Conservation (phyloP, 192 early-diverging fungal genomes). For the Spinellus fusiger region DNA sequence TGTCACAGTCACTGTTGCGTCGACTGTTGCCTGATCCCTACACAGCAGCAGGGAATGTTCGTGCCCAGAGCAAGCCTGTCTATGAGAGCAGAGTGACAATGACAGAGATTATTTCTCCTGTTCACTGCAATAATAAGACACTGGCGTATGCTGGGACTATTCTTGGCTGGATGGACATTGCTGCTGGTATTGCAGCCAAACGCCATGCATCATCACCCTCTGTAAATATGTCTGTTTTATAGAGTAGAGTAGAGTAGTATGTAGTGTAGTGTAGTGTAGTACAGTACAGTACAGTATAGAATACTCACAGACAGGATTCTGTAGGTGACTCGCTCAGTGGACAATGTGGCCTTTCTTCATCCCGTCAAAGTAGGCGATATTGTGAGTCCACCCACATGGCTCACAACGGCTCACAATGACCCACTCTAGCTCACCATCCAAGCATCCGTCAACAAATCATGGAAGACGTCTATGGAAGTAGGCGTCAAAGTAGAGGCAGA, state of each 20-base stretch:
- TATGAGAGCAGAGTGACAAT: slow-evolving; percentile 43
- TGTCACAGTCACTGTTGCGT: slow-evolving; percentile 15
- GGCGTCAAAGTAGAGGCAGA: slow-evolving; percentile 64
- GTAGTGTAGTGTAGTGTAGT: no score
- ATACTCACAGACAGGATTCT: neutral
- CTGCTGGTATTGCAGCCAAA: slow-evolving; percentile 60
- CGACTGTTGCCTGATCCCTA: slow-evolving; percentile 27
- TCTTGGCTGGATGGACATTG: slow-evolving; percentile 62
- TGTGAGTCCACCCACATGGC: slow-evolving; percentile 9
- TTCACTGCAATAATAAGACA: slow-evolving; percentile 38
- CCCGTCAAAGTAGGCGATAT: slow-evolving; percentile 60
- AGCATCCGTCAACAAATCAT: slow-evolving; percentile 59
- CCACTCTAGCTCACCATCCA: slow-evolving; percentile 41
- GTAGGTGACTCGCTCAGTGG: slow-evolving; percentile 61
- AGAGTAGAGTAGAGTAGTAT: no score
- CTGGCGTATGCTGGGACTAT: slow-evolving; percentile 39
- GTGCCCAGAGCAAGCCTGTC: slow-evolving; percentile 18
- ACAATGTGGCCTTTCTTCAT: slow-evolving; percentile 61
- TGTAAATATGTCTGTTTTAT: slow-evolving; percentile 24
- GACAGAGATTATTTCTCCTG: slow-evolving; percentile 47
- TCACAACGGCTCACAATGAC: neutral
- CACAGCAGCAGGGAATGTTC: slow-evolving; percentile 17
- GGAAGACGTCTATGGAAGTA: slow-evolving; percentile 70
- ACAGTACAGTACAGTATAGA: no score
- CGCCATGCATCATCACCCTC: slow-evolving; percentile 49